phyloP scores from a whole-genome alignment of 345 rosid species.

The Clausena lansium region DNA sequence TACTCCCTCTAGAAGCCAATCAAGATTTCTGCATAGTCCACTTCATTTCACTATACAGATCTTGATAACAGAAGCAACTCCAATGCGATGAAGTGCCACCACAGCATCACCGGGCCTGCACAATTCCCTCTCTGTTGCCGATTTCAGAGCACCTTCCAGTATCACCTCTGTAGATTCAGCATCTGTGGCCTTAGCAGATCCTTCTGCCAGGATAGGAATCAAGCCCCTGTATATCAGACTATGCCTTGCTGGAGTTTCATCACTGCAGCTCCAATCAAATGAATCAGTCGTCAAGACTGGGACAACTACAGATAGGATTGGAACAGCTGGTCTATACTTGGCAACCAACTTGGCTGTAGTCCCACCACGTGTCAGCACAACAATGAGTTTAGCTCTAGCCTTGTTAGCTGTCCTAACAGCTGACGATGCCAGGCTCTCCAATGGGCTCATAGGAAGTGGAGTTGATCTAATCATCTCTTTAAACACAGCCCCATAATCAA shows the following conservation, averaged over 20 bases:
- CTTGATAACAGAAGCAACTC: constrained; percentile 83
- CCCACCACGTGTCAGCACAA: constrained; percentile 87
- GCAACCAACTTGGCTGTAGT: constrained; percentile 86
- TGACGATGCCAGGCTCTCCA: constrained; percentile 92
- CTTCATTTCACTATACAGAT: constrained; percentile 74
- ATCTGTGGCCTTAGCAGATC: constrained; percentile 92
- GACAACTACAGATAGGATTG: constrained; percentile 84
- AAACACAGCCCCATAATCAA: constrained; percentile 72
- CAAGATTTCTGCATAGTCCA: not conserved
- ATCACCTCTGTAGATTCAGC: constrained; percentile 84
- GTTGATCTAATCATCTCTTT: constrained; percentile 86
- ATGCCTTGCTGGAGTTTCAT: constrained; percentile 89
- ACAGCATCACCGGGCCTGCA: constrained; percentile 75
- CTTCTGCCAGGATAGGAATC: constrained; percentile 80
- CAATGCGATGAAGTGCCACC: constrained; percentile 84
- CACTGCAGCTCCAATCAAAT: constrained; percentile 85
- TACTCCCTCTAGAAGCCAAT: constrained; percentile 4
- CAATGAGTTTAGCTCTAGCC: constrained; percentile 80
- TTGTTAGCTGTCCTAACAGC: constrained; percentile 92
- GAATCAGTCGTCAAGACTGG: constrained; percentile 82
- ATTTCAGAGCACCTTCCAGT: constrained; percentile 66
- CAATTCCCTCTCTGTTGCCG: constrained; percentile 58
- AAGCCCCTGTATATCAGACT: constrained; percentile 85
- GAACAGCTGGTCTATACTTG: constrained; percentile 93
- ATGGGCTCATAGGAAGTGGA: constrained; percentile 93